These are phyloP conservation scores for Nitzschia sp. DNA, from an alignment of 108 stramenopile species.

Conservation along the genomic window DNA sequence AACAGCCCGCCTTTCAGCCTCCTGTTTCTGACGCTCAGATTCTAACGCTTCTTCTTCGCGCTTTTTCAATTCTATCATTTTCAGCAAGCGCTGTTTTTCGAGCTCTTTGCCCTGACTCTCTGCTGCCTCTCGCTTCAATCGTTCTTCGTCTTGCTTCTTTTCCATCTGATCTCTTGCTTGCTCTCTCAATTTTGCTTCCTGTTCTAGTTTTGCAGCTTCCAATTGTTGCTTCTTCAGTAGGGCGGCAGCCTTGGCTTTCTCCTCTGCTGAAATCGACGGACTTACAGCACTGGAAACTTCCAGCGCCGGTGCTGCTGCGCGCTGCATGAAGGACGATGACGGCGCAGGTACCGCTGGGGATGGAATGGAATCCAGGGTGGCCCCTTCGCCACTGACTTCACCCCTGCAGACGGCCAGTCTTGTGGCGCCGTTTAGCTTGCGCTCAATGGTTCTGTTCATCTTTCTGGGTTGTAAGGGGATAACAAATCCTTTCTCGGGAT, in stretches of 20 bases:
- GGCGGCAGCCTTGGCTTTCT: constrained; percentile 21
- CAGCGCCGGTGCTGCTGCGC: neutral
- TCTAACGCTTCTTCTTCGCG: neutral
- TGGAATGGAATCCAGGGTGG: constrained; percentile 27
- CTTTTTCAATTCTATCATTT: constrained; percentile 5
- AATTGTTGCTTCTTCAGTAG: constrained; percentile 18
- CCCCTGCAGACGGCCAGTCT: constrained; percentile 84
- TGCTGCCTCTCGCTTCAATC: constrained; percentile 10
- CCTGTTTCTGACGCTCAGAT: constrained; percentile 4
- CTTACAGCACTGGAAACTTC: too few relatives aligned
- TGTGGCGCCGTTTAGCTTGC: constrained; percentile 77
- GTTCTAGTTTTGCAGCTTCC: constrained; percentile 8
- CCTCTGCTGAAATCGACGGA: neutral
- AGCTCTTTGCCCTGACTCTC: constrained; percentile 16
- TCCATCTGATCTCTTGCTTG: constrained; percentile 2
- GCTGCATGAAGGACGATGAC: constrained; percentile 8
- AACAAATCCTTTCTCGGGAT: constrained; percentile 69
- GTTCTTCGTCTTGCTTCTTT: constrained; percentile 9
- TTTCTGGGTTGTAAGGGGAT: constrained; percentile 72
- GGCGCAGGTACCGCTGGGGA: neutral
- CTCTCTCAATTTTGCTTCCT: constrained; percentile 17
- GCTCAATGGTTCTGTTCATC: constrained; percentile 84
- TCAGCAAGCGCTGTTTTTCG: neutral
- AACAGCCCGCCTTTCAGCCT: constrained; percentile 17
- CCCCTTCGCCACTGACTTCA: constrained; percentile 72